A percentile compares a stretch with the other conserved stretches of the same genome.
Evolutionary conservation across 1,284 basidiomycete species (phyloP).

Genomic region (Xanthoconium separans): DNA sequence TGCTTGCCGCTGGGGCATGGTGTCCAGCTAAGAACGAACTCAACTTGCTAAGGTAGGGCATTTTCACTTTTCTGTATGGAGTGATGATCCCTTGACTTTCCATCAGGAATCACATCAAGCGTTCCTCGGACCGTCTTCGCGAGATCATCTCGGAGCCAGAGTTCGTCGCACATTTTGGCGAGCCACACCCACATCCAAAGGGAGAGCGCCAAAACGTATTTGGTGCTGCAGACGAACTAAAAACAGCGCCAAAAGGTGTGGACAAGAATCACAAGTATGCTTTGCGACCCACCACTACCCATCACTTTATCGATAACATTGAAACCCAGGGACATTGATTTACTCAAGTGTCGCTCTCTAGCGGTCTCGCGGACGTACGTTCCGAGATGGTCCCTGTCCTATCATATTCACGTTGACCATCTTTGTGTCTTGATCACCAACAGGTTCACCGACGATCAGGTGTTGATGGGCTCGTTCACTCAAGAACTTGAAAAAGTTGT

Average conservation of each 20-base stretch:
- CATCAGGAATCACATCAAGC: conserved; percentile 61
- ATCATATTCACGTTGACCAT: neutral
- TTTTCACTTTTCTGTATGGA: neutral
- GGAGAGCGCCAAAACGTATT: conserved; percentile 74
- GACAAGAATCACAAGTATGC: conserved; percentile 71
- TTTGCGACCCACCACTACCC: neutral
- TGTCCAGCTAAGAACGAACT: conserved; percentile 81
- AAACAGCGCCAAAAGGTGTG: conserved; percentile 86
- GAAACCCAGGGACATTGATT: conserved; percentile 71
- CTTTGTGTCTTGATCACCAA: neutral
- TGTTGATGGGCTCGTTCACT: conserved; percentile 56
- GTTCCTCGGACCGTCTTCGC: conserved; percentile 63
- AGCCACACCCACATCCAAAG: conserved; percentile 58
- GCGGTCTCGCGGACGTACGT: conserved; percentile 67
- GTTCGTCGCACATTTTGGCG: conserved; percentile 76
- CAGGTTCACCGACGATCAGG: conserved; percentile 79
- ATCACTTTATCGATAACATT: neutral
- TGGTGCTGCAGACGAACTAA: conserved; percentile 79
- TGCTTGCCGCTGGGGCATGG: conserved; percentile 84
- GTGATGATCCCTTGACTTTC: neutral
- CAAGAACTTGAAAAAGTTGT: conserved; percentile 58
- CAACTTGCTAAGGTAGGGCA: conserved; percentile 60
- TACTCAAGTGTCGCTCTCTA: conserved; percentile 81
- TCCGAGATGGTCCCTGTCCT: neutral
- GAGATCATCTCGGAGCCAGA: conserved; percentile 58